Conservation (phyloP, 805 yeast species). For the Myxozyma mucilagina region DNA sequence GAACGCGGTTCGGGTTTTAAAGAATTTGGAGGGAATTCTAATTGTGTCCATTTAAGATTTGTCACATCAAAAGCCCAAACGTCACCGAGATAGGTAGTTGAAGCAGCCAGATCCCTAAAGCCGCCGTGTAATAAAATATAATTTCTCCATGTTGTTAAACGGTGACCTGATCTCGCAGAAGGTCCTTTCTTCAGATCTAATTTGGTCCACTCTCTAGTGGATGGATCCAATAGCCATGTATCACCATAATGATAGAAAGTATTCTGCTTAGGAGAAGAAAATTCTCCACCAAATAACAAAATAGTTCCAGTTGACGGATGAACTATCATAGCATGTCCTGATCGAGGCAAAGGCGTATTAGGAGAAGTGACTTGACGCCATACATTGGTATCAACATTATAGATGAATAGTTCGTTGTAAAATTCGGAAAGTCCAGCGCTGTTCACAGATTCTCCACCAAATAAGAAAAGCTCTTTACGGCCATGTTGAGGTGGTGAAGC, state of each 20-base stretch:
- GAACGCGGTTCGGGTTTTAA: constrained; percentile 87
- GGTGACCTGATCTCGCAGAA: constrained; percentile 85
- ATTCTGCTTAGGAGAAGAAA: constrained; percentile 92
- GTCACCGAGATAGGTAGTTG: constrained; percentile 81
- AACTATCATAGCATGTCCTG: constrained; percentile 89
- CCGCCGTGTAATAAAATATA: constrained; percentile 86
- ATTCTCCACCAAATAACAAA: constrained; percentile 92
- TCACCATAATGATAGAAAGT: constrained; percentile 96
- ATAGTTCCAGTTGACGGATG: constrained; percentile 83
- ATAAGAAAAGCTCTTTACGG: constrained; percentile 72
- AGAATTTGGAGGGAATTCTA: constrained; percentile 80
- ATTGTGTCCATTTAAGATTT: constrained; percentile 85
- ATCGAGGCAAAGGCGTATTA: constrained; percentile 87
- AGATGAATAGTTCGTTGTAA: constrained; percentile 77
- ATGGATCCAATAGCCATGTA: constrained; percentile 88
- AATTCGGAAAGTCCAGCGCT: constrained; percentile 57
- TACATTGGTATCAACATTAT: constrained; percentile 69
- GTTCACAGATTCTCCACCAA: constrained; percentile 82
- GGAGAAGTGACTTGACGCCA: constrained; percentile 82
- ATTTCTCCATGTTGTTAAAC: constrained; percentile 90
- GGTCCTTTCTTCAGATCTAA: constrained; percentile 72
- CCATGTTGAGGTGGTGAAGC: constrained; percentile 69
- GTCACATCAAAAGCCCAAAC: constrained; percentile 91
- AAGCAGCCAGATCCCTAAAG: constrained; percentile 81
- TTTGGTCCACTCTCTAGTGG: constrained; percentile 85